Percentiles rank a stretch among this genome's conserved stretches.
These are phyloP conservation scores for Fusarium domesticum DNA, from an alignment of 2,329 filamentous ascomycete species.

Conservation along the genomic window DNA sequence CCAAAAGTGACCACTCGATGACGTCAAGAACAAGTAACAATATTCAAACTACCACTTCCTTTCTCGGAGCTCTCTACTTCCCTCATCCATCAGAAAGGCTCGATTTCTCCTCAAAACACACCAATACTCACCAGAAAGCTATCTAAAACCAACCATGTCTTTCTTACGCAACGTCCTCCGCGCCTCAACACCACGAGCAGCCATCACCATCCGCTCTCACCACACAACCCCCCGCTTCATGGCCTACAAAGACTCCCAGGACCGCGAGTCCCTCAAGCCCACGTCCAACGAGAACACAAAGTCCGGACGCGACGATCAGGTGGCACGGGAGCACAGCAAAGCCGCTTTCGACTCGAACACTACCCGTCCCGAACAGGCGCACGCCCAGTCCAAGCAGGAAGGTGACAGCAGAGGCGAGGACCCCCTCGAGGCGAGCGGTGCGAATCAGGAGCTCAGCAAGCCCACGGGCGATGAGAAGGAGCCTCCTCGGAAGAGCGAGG, in stretches of 20 bases:
- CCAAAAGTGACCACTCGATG: constrained; percentile 17
- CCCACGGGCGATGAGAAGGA: constrained; percentile 37
- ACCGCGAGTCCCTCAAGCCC: constrained; percentile 63
- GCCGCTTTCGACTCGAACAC: constrained; percentile 67
- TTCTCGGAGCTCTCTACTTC: constrained; percentile 1
- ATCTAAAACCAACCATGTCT: constrained; percentile 16
- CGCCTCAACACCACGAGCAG: constrained; percentile 4
- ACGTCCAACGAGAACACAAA: constrained; percentile 65
- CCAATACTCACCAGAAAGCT: not conserved
- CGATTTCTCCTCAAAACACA: constrained; percentile 2
- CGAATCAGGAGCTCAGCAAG: constrained; percentile 44
- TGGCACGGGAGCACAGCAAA: constrained; percentile 51
- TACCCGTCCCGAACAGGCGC: constrained; percentile 64
- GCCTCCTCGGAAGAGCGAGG: constrained; percentile 32
- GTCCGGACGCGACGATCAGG: constrained; percentile 61
- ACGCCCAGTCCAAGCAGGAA: constrained; percentile 46
- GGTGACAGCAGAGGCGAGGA: constrained; percentile 32
- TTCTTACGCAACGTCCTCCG: constrained; percentile 21
- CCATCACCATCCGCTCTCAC: constrained; percentile 28
- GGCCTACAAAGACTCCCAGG: constrained; percentile 52
- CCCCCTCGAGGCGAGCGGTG: constrained; percentile 43
- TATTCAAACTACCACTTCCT: constrained; percentile 3
- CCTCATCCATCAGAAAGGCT: constrained; percentile 1
- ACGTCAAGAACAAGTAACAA: constrained; percentile 8
- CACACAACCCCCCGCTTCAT: constrained; percentile 31